These are phyloP conservation scores for Rhododendron ferrugineum DNA, from an alignment of 148 eudicot genomes.

Conservation along the genomic window DNA sequence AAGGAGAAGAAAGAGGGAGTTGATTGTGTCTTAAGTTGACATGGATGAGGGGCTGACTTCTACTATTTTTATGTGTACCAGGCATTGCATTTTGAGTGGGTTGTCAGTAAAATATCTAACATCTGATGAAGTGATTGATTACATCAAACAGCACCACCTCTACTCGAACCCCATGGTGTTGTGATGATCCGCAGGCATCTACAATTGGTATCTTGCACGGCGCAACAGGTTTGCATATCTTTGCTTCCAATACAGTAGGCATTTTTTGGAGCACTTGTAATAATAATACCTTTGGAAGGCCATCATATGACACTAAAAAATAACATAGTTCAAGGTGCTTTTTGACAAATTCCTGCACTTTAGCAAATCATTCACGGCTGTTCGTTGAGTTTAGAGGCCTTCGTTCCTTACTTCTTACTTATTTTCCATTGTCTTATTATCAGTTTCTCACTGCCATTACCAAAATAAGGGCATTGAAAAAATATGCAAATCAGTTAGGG, in stretches of 20 bases:
- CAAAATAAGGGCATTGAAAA: no score
- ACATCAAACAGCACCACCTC: constrained; percentile 50
- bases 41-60: background rate
- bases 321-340: no score
- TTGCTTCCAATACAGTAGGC: background rate
- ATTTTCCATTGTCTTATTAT: no score
- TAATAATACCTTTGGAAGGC: background rate
- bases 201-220: background rate
- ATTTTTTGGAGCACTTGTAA: background rate
- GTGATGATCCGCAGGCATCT: background rate
- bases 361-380: background rate
- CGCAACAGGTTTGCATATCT: background rate
- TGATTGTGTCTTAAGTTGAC: background rate
- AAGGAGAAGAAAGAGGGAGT: background rate
- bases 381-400: no score
- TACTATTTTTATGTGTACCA: constrained; percentile 11
- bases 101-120: constrained; percentile 70
- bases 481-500: no score
- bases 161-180: constrained; percentile 19
- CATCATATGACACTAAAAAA: background rate
- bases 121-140: constrained; percentile 66
- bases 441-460: no score
- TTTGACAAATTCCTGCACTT: background rate
- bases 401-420: no score
- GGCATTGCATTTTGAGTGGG: constrained; percentile 66